Evolutionary conservation across 2,329 filamentous ascomycete species (phyloP).

Genomic region (Stachybotrys chartarum): DNA sequence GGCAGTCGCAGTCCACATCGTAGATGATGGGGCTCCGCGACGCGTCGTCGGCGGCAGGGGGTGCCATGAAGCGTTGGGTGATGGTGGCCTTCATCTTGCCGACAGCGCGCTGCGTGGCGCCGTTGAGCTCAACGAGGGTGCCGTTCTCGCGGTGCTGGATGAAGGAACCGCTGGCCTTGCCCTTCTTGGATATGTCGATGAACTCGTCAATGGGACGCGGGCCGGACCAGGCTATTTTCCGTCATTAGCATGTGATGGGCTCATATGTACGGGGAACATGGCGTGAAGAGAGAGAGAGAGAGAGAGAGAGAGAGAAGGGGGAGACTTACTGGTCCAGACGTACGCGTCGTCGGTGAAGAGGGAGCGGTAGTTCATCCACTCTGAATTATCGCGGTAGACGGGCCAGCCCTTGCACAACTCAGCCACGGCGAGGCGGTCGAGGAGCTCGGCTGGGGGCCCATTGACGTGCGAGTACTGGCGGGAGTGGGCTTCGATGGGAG

Average conservation of each 20-base stretch:
- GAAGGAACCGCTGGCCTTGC: constrained; percentile 43
- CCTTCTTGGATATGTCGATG: constrained; percentile 34
- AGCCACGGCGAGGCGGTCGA: constrained; percentile 37
- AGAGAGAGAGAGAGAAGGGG: background rate
- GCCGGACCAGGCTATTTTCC: constrained; percentile 34
- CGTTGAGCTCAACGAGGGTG: constrained; percentile 36
- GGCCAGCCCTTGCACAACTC: constrained; percentile 49
- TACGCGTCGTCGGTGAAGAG: constrained; percentile 38
- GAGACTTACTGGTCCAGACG: constrained; percentile 40
- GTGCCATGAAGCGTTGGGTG: constrained; percentile 36
- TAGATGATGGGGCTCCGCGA: constrained; percentile 19
- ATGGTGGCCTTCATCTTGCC: constrained; percentile 49
- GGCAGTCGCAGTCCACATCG: constrained; percentile 44
- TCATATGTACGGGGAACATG: background rate
- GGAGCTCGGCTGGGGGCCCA: constrained; percentile 29
- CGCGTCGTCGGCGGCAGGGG: background rate
- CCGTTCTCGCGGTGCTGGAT: constrained; percentile 51
- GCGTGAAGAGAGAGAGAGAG: background rate
- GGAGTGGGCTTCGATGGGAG: background rate
- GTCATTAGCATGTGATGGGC: background rate
- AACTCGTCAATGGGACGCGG: constrained; percentile 15
- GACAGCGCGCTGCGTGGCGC: constrained; percentile 30
- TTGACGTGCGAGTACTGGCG: constrained; percentile 22
- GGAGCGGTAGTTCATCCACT: constrained; percentile 45
- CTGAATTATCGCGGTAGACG: constrained; percentile 44